A percentile compares a stretch with the other conserved stretches of the same genome.
Evolutionary conservation across 768 basidiomycete species (phyloP).

Genomic region (Mycena vulgaris): DNA sequence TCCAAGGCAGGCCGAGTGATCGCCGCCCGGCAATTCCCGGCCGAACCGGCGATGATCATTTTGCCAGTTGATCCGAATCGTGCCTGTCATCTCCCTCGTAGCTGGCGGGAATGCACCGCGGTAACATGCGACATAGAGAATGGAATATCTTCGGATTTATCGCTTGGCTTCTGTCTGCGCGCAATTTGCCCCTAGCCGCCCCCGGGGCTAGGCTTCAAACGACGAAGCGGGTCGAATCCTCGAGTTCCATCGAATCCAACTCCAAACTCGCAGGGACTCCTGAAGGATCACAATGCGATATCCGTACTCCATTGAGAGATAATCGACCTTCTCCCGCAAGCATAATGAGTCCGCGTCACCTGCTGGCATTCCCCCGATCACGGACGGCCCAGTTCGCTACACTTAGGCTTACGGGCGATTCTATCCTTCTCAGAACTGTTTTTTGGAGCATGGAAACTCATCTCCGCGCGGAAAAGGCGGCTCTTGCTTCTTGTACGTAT

Average conservation of each 20-base stretch:
- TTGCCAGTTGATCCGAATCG: too few species aligned
- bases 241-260: background rate
- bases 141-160: too few species aligned
- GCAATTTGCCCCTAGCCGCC: too few species aligned
- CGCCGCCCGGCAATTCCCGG: too few species aligned
- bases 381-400: background rate
- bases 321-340: background rate
- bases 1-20: too few species aligned
- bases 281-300: background rate
- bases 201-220: too few species aligned
- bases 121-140: too few species aligned
- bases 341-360: background rate
- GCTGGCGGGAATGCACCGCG: too few species aligned
- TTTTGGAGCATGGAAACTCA: background rate
- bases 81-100: too few species aligned
- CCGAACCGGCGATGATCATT: too few species aligned
- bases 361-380: slow-evolving; percentile 16
- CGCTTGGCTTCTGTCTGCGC: too few species aligned
- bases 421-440: slow-evolving; percentile 8
- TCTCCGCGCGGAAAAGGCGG: slow-evolving; percentile 5
- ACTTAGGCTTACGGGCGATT: background rate
- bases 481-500: slow-evolving; percentile 10
- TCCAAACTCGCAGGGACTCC: slow-evolving; percentile 4
- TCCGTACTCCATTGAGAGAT: background rate
- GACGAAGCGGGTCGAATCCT: background rate